A percentile compares a stretch with the other conserved stretches of the same genome.
phyloP scores from a whole-genome alignment of 1,284 basidiomycete species.

The Apiotrichum montevideense region DNA sequence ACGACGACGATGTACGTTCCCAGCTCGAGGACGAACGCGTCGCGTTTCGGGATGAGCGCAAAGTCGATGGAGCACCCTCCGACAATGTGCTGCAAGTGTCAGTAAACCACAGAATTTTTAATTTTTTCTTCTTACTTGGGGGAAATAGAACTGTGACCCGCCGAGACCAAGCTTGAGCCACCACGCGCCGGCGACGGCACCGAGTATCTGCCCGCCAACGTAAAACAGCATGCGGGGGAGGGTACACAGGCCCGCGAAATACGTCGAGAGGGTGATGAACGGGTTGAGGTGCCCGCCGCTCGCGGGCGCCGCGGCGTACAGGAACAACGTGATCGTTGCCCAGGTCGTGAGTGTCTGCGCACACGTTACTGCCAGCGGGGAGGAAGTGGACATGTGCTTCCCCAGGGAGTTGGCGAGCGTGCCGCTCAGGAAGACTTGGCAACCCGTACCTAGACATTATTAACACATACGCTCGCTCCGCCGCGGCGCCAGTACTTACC shows the following conservation, averaged over 20 bases:
- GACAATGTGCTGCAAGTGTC: neutral
- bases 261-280: conserved; percentile 4
- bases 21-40: conserved; percentile 5
- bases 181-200: neutral
- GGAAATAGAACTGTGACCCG: neutral
- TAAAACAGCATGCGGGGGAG: conserved; percentile 4
- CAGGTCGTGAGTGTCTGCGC: neutral
- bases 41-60: neutral
- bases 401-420: neutral
- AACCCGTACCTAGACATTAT: neutral
- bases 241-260: conserved; percentile 3
- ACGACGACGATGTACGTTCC: neutral
- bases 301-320: neutral
- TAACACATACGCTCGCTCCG: neutral
- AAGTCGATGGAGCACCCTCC: conserved; percentile 7
- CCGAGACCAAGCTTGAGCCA: conserved; percentile 2
- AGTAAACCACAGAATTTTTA: neutral
- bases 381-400: neutral
- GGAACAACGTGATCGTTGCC: neutral
- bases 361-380: neutral
- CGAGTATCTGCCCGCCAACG: neutral
- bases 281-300: conserved; percentile 7
- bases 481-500: neutral
- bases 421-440: neutral
- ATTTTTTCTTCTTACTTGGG: no score